A percentile compares a stretch with the other conserved stretches of the same genome.
Conservation (phyloP, 1,284 basidiomycete genomes). For the Melampsora larici-populina region DNA sequence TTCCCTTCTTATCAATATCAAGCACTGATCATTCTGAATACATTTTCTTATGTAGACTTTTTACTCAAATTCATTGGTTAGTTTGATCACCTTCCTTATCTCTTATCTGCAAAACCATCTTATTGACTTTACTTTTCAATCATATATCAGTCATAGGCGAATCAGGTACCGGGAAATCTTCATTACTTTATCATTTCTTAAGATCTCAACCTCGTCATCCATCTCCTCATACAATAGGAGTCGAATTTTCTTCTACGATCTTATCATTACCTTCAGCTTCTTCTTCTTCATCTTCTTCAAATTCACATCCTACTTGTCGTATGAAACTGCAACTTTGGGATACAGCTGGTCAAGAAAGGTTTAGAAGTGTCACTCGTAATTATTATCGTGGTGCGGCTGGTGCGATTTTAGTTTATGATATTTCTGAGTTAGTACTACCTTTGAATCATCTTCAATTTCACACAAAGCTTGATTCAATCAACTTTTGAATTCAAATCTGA, state of each 20-base stretch:
- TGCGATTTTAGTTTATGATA: constrained; percentile 84
- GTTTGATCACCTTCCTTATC: neutral
- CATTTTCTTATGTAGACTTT: too few species aligned
- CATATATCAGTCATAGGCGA: constrained; percentile 56
- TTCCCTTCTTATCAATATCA: too few species aligned
- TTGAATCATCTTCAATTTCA: neutral
- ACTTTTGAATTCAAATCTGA: neutral
- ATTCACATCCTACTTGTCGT: constrained; percentile 42
- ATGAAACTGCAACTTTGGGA: constrained; percentile 74
- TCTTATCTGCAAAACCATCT: neutral
- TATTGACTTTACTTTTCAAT: neutral
- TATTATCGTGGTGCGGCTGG: constrained; percentile 89
- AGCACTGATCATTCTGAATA: too few species aligned
- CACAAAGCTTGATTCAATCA: neutral
- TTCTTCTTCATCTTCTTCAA: constrained; percentile 17
- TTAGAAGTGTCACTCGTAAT: constrained; percentile 92
- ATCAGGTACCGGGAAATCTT: constrained; percentile 94
- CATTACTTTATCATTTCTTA: constrained; percentile 82
- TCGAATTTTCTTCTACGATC: constrained; percentile 50
- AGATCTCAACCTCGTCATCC: constrained; percentile 52
- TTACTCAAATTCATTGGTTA: constrained; percentile 39
- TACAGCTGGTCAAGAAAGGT: constrained; percentile 73
- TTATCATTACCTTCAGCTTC: constrained; percentile 46
- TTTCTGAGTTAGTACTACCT: constrained; percentile 71
- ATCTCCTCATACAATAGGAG: constrained; percentile 88